phyloP scores from a whole-genome alignment of 23 red algal species.

The Gracilaria domingensis region DNA sequence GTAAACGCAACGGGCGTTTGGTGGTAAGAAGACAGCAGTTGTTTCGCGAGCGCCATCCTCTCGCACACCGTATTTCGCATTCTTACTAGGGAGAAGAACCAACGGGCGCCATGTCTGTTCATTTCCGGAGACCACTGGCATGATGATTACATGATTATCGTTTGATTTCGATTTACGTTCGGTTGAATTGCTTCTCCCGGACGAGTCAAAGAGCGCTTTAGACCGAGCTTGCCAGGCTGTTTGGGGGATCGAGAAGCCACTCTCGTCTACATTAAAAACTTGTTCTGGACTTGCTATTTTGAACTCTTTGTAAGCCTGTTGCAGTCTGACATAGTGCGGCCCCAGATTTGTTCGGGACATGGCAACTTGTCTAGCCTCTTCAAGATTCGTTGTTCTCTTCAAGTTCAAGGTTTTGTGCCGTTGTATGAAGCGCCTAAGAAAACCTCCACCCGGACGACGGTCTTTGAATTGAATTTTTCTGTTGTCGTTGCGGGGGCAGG shows the following conservation, averaged over 20 bases:
- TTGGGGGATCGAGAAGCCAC: slow-evolving; percentile 23
- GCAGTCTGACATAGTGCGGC: not conserved
- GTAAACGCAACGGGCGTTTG: slow-evolving; percentile 18
- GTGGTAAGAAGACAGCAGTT: not conserved
- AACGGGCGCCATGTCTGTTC: slow-evolving; percentile 1
- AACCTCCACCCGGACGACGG: no score
- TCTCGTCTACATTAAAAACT: slow-evolving; percentile 41
- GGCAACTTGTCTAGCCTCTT: not conserved
- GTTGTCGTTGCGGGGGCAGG: no score
- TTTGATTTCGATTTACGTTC: slow-evolving; percentile 10
- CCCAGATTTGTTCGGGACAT: slow-evolving; percentile 19
- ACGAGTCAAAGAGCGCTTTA: slow-evolving; percentile 6
- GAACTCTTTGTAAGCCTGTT: slow-evolving; percentile 9
- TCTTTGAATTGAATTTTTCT: no score
- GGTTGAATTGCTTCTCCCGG: not conserved
- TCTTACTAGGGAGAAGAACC: not conserved
- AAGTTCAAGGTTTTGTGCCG: not conserved
- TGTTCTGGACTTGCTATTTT: not conserved
- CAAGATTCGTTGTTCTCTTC: not conserved
- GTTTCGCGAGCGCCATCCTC: not conserved
- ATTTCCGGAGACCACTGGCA: slow-evolving; percentile 14
- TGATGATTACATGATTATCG: slow-evolving; percentile 9
- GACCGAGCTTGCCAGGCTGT: not conserved
- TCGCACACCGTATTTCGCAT: not conserved
- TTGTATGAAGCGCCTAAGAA: not conserved